Conservation (phyloP, 2,329 filamentous ascomycete species). For the Davidsoniella virescens region DNA sequence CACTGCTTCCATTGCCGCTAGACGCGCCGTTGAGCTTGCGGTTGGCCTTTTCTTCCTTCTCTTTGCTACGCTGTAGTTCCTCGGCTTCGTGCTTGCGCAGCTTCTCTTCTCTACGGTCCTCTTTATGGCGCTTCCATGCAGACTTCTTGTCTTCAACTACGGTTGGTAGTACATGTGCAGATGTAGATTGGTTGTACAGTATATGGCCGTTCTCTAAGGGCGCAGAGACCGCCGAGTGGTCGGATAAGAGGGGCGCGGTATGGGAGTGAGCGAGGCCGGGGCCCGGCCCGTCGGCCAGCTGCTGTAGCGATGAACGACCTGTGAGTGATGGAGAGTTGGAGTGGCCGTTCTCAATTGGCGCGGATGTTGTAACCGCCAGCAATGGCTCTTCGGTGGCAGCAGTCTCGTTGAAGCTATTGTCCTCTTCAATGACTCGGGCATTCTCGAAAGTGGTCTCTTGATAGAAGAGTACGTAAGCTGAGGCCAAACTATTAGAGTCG, state of each 20-base stretch:
- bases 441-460: conserved; percentile 68
- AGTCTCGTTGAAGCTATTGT: conserved; percentile 1
- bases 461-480: conserved; percentile 94
- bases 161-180: background rate
- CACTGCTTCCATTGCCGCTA: conserved; percentile 23
- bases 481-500: conserved; percentile 77
- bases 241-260: conserved; percentile 35
- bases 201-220: background rate
- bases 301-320: conserved; percentile 3
- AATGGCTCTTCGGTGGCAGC: background rate
- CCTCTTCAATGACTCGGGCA: conserved; percentile 18
- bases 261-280: conserved; percentile 47
- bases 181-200: background rate
- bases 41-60: conserved; percentile 6
- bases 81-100: conserved; percentile 42
- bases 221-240: background rate
- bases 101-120: conserved; percentile 19
- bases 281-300: conserved; percentile 27
- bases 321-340: conserved; percentile 20
- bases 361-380: background rate
- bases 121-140: conserved; percentile 20
- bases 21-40: conserved; percentile 28
- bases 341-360: conserved; percentile 1
- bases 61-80: conserved; percentile 8
- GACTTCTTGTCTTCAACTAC: conserved; percentile 25